Percentiles rank a stretch among this genome's conserved stretches.
Evolutionary conservation across 805 yeast species (phyloP).

Genomic region (Pichia heedii): DNA sequence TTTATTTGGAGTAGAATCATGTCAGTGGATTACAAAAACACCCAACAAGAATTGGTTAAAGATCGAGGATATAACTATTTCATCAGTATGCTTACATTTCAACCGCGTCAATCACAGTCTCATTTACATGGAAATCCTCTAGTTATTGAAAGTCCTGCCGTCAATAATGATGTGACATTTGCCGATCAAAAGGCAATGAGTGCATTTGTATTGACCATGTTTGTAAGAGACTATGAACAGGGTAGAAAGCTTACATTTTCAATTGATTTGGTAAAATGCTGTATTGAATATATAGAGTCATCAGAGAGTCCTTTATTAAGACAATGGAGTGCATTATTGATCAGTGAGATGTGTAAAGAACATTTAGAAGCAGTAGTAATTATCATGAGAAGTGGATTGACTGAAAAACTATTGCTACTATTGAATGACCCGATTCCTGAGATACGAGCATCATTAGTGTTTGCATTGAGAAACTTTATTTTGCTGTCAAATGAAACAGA

Average conservation of each 20-base stretch:
- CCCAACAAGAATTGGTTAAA: constrained; percentile 86
- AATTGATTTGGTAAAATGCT: constrained; percentile 58
- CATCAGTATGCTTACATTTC: constrained; percentile 59
- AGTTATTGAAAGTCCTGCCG: constrained; percentile 25
- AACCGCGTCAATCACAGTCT: constrained; percentile 17
- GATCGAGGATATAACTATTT: constrained; percentile 89
- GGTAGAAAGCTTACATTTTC: constrained; percentile 79
- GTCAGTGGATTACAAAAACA: constrained; percentile 86
- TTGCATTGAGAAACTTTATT: constrained; percentile 59
- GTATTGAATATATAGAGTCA: constrained; percentile 54
- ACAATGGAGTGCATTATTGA: constrained; percentile 82
- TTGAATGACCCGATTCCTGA: constrained; percentile 91
- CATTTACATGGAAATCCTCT: constrained; percentile 17
- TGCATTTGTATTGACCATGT: constrained; percentile 79
- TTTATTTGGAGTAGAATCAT: constrained; percentile 97
- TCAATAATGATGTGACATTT: constrained; percentile 31
- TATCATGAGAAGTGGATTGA: constrained; percentile 53
- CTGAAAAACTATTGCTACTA: constrained; percentile 45
- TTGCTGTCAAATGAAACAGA: constrained; percentile 38
- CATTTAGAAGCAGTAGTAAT: constrained; percentile 70
- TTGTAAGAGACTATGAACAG: constrained; percentile 66
- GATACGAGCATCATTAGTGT: constrained; percentile 75
- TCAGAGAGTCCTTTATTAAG: constrained; percentile 80
- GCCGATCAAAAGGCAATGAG: constrained; percentile 94
- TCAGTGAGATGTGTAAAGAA: constrained; percentile 67